phyloP scores from a whole-genome alignment of 108 stramenopile species.

The Skeletonema tropicum region DNA sequence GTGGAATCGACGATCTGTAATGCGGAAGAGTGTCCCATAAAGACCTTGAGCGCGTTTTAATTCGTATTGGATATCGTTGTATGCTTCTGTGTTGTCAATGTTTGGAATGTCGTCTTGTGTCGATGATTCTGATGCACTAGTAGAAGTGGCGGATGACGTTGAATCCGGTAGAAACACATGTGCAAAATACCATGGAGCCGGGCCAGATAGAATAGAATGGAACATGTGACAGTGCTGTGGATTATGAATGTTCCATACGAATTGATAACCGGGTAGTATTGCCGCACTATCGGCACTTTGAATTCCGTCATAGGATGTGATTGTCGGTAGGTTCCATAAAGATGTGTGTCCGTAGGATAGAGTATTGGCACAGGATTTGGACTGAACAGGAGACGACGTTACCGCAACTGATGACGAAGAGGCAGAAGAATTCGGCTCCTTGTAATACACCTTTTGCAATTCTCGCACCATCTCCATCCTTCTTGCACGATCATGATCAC shows the following conservation, averaged over 20 bases:
- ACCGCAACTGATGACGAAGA: background rate
- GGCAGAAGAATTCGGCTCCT: slow-evolving; percentile 4
- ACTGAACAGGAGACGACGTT: background rate
- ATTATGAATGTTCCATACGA: slow-evolving; percentile 61
- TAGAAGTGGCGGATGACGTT: background rate
- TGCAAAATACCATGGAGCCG: slow-evolving; percentile 56
- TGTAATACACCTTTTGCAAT: slow-evolving; percentile 36
- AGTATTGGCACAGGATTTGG: background rate
- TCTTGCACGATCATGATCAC: slow-evolving; percentile 10
- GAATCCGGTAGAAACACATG: slow-evolving; percentile 44
- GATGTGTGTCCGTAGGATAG: slow-evolving; percentile 7
- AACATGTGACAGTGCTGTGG: slow-evolving; percentile 68
- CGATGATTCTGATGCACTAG: background rate
- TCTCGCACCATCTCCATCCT: slow-evolving; percentile 45
- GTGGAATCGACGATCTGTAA: slow-evolving; percentile 49
- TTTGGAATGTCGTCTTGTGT: slow-evolving; percentile 1
- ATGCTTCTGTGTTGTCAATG: slow-evolving; percentile 13
- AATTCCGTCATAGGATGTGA: slow-evolving; percentile 14
- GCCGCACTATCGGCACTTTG: slow-evolving; percentile 2
- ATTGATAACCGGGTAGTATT: slow-evolving; percentile 60
- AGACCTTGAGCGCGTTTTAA: slow-evolving; percentile 14
- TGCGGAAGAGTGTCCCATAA: slow-evolving; percentile 50
- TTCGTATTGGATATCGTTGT: slow-evolving; percentile 12
- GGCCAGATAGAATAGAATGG: slow-evolving; percentile 49
- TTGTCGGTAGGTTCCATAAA: slow-evolving; percentile 14